Evolutionary conservation across 2,329 filamentous ascomycete species (phyloP).

Genomic region (Lachnum nothofagi): DNA sequence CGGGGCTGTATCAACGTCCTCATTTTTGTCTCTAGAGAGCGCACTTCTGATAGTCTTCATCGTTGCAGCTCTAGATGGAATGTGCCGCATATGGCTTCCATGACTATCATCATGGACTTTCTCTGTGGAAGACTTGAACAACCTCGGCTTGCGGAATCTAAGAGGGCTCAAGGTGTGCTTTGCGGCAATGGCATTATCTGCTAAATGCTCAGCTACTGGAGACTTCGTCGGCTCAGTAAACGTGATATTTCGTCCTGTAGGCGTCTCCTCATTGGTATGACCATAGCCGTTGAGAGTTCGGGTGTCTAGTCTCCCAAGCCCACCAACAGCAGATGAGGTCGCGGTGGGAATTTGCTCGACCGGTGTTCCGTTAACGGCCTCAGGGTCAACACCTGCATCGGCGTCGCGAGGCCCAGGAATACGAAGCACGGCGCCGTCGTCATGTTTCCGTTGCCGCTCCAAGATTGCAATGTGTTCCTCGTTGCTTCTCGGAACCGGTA

Average conservation of each 20-base stretch:
- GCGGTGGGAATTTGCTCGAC: slow-evolving; percentile 17
- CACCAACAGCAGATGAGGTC: slow-evolving; percentile 17
- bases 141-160: slow-evolving; percentile 41
- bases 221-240: slow-evolving; percentile 25
- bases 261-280: slow-evolving; percentile 26
- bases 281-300: slow-evolving; percentile 16
- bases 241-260: slow-evolving; percentile 27
- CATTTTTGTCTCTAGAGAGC: slow-evolving; percentile 42
- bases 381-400: slow-evolving; percentile 72
- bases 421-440: slow-evolving; percentile 68
- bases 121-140: slow-evolving; percentile 34
- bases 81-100: slow-evolving; percentile 8
- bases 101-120: slow-evolving; percentile 28
- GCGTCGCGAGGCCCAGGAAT: slow-evolving; percentile 91
- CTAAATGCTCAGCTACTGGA: slow-evolving; percentile 28
- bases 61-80: slow-evolving; percentile 37
- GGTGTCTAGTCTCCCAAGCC: slow-evolving; percentile 9
- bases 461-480: slow-evolving; percentile 86
- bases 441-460: slow-evolving; percentile 71
- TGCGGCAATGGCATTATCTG: slow-evolving; percentile 23
- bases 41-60: slow-evolving; percentile 52
- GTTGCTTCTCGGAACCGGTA: slow-evolving; percentile 51
- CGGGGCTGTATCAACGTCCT: slow-evolving; percentile 53
- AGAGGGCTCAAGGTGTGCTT: slow-evolving; percentile 29
- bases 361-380: slow-evolving; percentile 42